Conservation (phyloP, 169 alveolate genomes). For the Cryptosporidium meleagridis region DNA sequence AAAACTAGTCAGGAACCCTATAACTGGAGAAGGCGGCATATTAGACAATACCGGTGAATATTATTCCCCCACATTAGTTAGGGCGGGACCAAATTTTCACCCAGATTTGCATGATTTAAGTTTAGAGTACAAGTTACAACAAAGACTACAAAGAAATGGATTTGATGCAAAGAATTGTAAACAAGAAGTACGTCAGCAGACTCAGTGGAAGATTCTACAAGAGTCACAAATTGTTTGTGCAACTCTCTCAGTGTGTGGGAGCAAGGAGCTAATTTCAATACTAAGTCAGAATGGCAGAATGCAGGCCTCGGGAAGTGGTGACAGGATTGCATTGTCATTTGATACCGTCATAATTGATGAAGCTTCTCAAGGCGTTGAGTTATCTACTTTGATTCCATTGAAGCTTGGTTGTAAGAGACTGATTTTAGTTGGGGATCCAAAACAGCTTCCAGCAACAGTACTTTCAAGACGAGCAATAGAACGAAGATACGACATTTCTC, state of each 20-base stretch:
- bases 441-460: conserved; percentile 97
- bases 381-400: conserved; percentile 84
- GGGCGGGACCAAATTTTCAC: conserved; percentile 92
- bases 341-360: conserved; percentile 96
- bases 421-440: conserved; percentile 98
- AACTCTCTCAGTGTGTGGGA: conserved; percentile 91
- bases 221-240: conserved; percentile 90
- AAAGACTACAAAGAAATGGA: conserved; percentile 78
- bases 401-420: conserved; percentile 90
- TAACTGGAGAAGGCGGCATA: conserved; percentile 87
- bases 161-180: conserved; percentile 39
- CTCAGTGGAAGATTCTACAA: conserved; percentile 82
- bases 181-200: conserved; percentile 53
- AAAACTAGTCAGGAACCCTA: conserved; percentile 81
- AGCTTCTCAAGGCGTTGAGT: conserved; percentile 95
- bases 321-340: conserved; percentile 58
- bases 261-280: conserved; percentile 83
- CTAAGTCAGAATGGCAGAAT: conserved; percentile 14
- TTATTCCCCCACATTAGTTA: conserved; percentile 82
- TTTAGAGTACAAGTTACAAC: conserved; percentile 85
- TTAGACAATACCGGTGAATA: conserved; percentile 86
- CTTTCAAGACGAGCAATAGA: conserved; percentile 87
- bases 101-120: conserved; percentile 88
- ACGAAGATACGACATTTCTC: conserved; percentile 85
- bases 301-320: conserved; percentile 52